Conservation (phyloP, 345 rosid genomes). For the Geranium rotundifolium region DNA sequence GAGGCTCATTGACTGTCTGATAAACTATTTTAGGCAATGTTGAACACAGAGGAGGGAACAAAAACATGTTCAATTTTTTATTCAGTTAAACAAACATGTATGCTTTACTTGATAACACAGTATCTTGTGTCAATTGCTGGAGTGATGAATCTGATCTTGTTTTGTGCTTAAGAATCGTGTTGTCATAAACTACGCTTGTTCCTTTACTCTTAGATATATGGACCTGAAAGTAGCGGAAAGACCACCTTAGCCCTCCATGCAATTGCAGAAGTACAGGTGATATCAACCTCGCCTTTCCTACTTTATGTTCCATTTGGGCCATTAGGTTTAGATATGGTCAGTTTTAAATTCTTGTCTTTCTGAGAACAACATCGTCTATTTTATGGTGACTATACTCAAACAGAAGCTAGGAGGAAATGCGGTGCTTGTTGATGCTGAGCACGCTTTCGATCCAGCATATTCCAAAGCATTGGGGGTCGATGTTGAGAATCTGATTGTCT, state of each 20-base stretch:
- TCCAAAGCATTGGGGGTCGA: slow-evolving; percentile 89
- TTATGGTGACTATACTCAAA: slow-evolving; percentile 17
- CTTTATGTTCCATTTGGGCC: slow-evolving; percentile 5
- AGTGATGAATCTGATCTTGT: too few relatives aligned
- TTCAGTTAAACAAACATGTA: too few relatives aligned
- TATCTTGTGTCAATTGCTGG: too few relatives aligned
- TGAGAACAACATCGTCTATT: slow-evolving; percentile 7
- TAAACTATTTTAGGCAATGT: too few relatives aligned
- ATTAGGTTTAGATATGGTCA: too few relatives aligned
- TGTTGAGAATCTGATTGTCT: slow-evolving; percentile 82
- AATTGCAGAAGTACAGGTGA: slow-evolving; percentile 95
- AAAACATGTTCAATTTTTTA: too few relatives aligned
- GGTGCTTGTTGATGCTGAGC: slow-evolving; percentile 99
- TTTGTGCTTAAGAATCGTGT: too few relatives aligned
- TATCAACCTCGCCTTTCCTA: slow-evolving; percentile 6
- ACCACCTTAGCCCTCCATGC: slow-evolving; percentile 97
- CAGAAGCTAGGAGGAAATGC: slow-evolving; percentile 97
- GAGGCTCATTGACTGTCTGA: too few relatives aligned
- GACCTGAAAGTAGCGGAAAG: slow-evolving; percentile 96
- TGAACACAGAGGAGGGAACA: too few relatives aligned
- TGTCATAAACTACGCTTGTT: neutral
- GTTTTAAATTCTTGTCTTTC: neutral
- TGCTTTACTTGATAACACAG: too few relatives aligned
- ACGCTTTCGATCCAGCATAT: slow-evolving; percentile 95
- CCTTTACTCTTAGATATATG: slow-evolving; percentile 52